Evolutionary conservation across 2,329 filamentous ascomycete species (phyloP).

Genomic region (Fusarium praegraminearum): DNA sequence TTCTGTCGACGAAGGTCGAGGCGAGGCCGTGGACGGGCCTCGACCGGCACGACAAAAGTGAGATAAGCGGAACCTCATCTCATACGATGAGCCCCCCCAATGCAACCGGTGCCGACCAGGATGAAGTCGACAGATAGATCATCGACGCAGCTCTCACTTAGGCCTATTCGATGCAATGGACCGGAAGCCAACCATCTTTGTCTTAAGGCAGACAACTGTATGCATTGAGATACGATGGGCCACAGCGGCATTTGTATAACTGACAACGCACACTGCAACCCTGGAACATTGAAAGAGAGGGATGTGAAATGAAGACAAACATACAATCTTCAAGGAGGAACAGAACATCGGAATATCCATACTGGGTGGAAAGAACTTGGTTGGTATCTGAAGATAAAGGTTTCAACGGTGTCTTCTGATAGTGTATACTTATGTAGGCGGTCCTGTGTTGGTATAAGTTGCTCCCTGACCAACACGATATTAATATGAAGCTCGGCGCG

Average conservation of each 20-base stretch:
- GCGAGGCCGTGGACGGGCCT: background rate
- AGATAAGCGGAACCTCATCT: background rate
- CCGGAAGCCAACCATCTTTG: background rate
- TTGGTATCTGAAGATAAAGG: conserved; percentile 40
- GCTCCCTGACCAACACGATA: conserved; percentile 31
- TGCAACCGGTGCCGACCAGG: background rate
- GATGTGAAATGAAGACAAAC: conserved; percentile 27
- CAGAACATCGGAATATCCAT: conserved; percentile 4
- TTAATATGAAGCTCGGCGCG: conserved; percentile 41
- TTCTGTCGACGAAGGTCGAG: background rate
- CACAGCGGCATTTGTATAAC: conserved; percentile 30
- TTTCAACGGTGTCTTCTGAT: conserved; percentile 27
- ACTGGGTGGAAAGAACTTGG: conserved; percentile 8
- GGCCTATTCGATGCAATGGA: background rate
- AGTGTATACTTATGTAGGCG: conserved; percentile 37
- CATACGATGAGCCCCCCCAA: background rate
- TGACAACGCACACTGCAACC: conserved; percentile 13
- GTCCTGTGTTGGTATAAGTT: conserved; percentile 26
- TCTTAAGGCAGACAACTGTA: background rate
- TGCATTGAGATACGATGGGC: background rate
- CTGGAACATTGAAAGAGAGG: conserved; percentile 1
- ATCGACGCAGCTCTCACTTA: background rate
- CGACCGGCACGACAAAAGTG: no score
- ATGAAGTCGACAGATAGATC: background rate
- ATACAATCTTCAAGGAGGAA: conserved; percentile 31